phyloP scores from a whole-genome alignment of 768 basidiomycete genomes.

The Guyanaporus albipodus region DNA sequence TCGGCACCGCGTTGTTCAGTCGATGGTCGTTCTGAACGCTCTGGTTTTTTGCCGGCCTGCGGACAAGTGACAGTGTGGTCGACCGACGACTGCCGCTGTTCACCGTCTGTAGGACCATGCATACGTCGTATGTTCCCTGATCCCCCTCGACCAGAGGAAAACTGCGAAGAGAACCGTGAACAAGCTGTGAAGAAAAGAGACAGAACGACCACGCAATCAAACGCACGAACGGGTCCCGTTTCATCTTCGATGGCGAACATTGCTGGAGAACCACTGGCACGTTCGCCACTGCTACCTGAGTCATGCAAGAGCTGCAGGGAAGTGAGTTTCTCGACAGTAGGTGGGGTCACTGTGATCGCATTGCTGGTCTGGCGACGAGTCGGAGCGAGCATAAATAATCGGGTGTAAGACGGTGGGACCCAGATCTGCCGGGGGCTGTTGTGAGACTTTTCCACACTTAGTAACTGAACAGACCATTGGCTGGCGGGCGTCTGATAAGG shows the following conservation, averaged over 20 bases:
- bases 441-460: neutral
- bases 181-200: neutral
- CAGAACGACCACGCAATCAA: neutral
- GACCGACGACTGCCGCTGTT: neutral
- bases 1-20: neutral
- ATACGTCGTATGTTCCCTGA: constrained; percentile 19
- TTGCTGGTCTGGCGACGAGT: neutral
- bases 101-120: neutral
- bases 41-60: neutral
- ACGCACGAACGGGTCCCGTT: constrained; percentile 16
- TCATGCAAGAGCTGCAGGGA: constrained; percentile 6
- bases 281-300: constrained; percentile 1
- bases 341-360: neutral
- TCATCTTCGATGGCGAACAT: neutral
- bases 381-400: constrained; percentile 18
- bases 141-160: constrained; percentile 22
- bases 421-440: neutral
- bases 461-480: neutral
- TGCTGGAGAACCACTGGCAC: neutral
- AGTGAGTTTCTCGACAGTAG: neutral
- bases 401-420: constrained; percentile 1
- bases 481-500: constrained; percentile 16
- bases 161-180: constrained; percentile 6
- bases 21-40: neutral
- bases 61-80: neutral